Conservation (phyloP, 2,329 filamentous ascomycete species). For the Colletotrichum truncatum region DNA sequence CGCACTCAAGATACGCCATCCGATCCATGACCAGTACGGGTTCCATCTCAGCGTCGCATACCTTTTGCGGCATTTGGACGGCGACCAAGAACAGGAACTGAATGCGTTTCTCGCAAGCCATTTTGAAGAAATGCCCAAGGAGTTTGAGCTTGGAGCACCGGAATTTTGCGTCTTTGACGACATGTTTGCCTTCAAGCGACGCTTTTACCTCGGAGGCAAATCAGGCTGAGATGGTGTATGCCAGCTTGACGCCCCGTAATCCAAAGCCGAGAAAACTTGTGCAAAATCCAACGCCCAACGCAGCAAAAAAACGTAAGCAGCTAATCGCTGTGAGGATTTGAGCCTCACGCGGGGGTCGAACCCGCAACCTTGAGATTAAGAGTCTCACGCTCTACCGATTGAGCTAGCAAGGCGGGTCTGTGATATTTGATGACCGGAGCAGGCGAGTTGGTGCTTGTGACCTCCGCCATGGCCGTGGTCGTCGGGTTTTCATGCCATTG, state of each 20-base stretch:
- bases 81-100: constrained; percentile 30
- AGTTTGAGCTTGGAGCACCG: constrained; percentile 33
- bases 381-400: constrained; percentile 81
- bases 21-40: constrained; percentile 33
- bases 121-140: constrained; percentile 25
- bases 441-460: not conserved
- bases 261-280: no score
- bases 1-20: constrained; percentile 29
- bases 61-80: constrained; percentile 31
- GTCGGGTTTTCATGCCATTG: no score
- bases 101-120: constrained; percentile 24
- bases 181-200: constrained; percentile 35
- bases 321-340: constrained; percentile 32
- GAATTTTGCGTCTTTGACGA: constrained; percentile 38
- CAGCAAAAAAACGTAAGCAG: no score
- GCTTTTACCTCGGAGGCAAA: constrained; percentile 21
- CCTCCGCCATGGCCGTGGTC: no score
- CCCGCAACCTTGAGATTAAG: constrained; percentile 50
- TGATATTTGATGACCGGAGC: not conserved
- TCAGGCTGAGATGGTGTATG: not conserved
- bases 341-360: constrained; percentile 38
- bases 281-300: no score
- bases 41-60: constrained; percentile 38
- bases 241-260: not conserved
- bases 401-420: constrained; percentile 61